These are phyloP conservation scores for Glutinoglossum americanum DNA, from an alignment of 495 filamentous ascomycete species.

Conservation along the genomic window DNA sequence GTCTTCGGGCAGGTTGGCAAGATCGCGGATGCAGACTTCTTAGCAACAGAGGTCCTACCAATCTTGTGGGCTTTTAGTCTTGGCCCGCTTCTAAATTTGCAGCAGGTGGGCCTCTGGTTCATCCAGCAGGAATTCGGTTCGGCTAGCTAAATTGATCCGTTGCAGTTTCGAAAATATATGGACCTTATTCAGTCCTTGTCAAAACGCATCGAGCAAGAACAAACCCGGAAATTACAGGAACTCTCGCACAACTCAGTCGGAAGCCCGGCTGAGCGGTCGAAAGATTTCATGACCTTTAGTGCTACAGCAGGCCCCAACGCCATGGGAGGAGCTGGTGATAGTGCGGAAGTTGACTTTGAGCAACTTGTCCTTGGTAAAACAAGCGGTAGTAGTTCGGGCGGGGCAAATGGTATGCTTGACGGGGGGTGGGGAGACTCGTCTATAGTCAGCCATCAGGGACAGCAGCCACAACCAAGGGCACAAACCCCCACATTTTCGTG, in stretches of 20 bases:
- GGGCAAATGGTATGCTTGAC: slow-evolving; percentile 14
- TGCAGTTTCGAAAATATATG: slow-evolving; percentile 73
- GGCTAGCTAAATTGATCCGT: neutral
- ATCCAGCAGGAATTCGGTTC: neutral
- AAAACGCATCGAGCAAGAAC: slow-evolving; percentile 62
- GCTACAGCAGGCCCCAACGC: slow-evolving; percentile 26
- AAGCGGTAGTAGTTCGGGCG: slow-evolving; percentile 13
- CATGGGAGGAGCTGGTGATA: slow-evolving; percentile 22
- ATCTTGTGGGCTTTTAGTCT: slow-evolving; percentile 82
- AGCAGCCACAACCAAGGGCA: slow-evolving; percentile 7
- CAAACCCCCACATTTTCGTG: slow-evolving; percentile 33
- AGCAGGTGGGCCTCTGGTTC: slow-evolving; percentile 16
- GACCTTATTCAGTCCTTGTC: slow-evolving; percentile 62
- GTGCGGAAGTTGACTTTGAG: slow-evolving; percentile 58
- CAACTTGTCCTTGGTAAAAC: slow-evolving; percentile 55
- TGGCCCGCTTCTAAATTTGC: slow-evolving; percentile 66
- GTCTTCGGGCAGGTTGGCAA: slow-evolving; percentile 67
- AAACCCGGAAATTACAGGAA: slow-evolving; percentile 69
- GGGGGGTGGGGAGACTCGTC: slow-evolving; percentile 21
- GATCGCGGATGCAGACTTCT: slow-evolving; percentile 73
- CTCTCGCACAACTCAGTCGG: slow-evolving; percentile 28
- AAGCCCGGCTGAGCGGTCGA: slow-evolving; percentile 13
- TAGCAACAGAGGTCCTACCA: slow-evolving; percentile 77
- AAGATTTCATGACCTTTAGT: slow-evolving; percentile 40
- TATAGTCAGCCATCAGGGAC: slow-evolving; percentile 1